phyloP scores from a whole-genome alignment of 106 monocot species.

The Ottelia alismoides region DNA sequence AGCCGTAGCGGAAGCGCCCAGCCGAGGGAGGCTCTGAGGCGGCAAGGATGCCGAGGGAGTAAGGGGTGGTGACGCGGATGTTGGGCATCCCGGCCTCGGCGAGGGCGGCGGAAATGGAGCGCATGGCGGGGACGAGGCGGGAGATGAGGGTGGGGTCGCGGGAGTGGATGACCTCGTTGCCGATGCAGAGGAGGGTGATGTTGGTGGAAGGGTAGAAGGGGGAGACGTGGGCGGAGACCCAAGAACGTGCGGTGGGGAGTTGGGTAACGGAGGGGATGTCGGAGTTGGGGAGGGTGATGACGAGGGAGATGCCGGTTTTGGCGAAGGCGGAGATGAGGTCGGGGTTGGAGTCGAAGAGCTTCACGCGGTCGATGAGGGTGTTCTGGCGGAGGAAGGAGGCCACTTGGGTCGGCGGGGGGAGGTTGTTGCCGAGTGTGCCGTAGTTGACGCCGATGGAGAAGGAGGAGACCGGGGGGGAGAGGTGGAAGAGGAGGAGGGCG shows the following conservation, averaged over 20 bases:
- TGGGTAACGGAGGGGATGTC: constrained; percentile 9
- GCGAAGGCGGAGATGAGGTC: background rate
- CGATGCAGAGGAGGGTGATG: background rate
- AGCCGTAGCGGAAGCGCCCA: background rate
- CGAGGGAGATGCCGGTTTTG: background rate
- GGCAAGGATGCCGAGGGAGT: constrained; percentile 1
- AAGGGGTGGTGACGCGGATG: background rate
- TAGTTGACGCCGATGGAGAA: too few relatives aligned
- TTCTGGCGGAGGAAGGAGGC: too few relatives aligned
- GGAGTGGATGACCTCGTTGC: constrained; percentile 3
- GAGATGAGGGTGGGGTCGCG: background rate
- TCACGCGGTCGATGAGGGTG: too few relatives aligned
- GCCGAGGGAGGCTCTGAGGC: background rate
- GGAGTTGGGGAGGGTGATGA: background rate
- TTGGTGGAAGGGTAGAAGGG: constrained; percentile 4
- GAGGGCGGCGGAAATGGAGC: background rate
- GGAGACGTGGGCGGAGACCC: background rate
- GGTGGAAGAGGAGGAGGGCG: too few relatives aligned
- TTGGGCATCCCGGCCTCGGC: background rate
- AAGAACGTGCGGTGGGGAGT: background rate
- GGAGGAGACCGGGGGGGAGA: too few relatives aligned
- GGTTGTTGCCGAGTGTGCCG: too few relatives aligned
- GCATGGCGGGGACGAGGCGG: background rate
- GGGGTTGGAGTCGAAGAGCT: background rate
- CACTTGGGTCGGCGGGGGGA: too few relatives aligned